A percentile compares a stretch with the other conserved stretches of the same genome.
Evolutionary conservation across 2,329 filamentous ascomycete species (phyloP).

Genomic region (Pseudogymnoascus pannorum): DNA sequence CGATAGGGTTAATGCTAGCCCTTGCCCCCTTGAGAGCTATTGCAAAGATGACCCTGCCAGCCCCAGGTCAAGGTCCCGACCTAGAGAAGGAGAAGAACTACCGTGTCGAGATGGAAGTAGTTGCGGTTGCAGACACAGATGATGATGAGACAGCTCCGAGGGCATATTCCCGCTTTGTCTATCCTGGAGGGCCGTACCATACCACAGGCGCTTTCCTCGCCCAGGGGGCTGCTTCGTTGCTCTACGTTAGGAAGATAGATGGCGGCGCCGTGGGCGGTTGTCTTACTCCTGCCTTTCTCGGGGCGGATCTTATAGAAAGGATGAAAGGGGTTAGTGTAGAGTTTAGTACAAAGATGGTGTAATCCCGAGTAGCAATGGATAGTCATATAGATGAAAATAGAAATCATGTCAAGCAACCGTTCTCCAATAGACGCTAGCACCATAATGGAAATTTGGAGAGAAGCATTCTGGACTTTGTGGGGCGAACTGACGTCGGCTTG

Average conservation of each 20-base stretch:
- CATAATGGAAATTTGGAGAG: too few species aligned
- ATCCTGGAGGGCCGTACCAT: slow-evolving; percentile 17
- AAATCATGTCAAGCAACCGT: neutral
- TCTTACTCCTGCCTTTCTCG: slow-evolving; percentile 65
- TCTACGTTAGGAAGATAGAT: slow-evolving; percentile 15
- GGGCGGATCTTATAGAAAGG: slow-evolving; percentile 58
- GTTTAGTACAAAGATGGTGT: slow-evolving; percentile 46
- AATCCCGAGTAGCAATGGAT: slow-evolving; percentile 14
- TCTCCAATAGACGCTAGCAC: neutral
- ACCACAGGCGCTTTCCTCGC: slow-evolving; percentile 18
- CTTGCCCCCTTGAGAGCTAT: slow-evolving; percentile 33
- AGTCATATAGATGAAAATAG: neutral
- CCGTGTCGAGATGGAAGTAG: slow-evolving; percentile 54
- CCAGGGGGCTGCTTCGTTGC: slow-evolving; percentile 19
- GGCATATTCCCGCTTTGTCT: slow-evolving; percentile 38
- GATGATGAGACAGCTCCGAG: slow-evolving; percentile 38
- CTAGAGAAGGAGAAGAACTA: slow-evolving; percentile 50
- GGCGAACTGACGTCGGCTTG: too few species aligned
- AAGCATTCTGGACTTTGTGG: too few species aligned
- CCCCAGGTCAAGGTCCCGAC: slow-evolving; percentile 48
- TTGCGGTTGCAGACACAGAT: slow-evolving; percentile 60
- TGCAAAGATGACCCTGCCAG: slow-evolving; percentile 30
- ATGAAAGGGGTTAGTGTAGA: slow-evolving; percentile 54
- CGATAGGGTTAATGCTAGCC: slow-evolving; percentile 32
- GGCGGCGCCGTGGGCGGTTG: slow-evolving; percentile 53